Evolutionary conservation across 2,329 filamentous ascomycete species (phyloP).

Genomic region (Emmonsiellopsis sp.): DNA sequence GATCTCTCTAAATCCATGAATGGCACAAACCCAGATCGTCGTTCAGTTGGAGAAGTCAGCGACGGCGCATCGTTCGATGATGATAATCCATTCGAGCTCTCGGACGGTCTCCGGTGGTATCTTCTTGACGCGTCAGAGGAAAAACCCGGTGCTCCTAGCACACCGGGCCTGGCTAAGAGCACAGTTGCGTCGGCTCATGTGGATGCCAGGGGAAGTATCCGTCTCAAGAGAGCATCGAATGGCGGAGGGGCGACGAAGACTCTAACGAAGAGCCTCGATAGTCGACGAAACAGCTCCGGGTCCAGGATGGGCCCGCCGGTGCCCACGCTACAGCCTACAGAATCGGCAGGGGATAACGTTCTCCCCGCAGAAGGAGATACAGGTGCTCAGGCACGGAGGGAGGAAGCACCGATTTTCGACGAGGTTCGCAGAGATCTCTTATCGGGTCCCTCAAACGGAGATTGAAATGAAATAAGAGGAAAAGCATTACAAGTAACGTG

Average conservation of each 20-base stretch:
- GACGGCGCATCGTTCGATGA: constrained; percentile 59
- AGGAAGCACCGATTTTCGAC: constrained; percentile 33
- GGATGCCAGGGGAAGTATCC: constrained; percentile 65
- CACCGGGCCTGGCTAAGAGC: constrained; percentile 80
- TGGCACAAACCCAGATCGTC: constrained; percentile 40
- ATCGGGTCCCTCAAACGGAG: constrained; percentile 27
- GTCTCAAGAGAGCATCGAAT: constrained; percentile 42
- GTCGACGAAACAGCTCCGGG: constrained; percentile 75
- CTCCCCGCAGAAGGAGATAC: constrained; percentile 27
- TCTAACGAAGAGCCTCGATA: constrained; percentile 80
- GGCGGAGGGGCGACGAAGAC: constrained; percentile 69
- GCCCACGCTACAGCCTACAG: constrained; percentile 22
- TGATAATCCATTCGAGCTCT: constrained; percentile 94
- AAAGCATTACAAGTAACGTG: background rate
- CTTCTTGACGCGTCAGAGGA: constrained; percentile 89
- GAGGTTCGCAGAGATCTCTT: constrained; percentile 41
- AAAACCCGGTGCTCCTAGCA: constrained; percentile 83
- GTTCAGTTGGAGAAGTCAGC: constrained; percentile 40
- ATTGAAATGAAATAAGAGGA: background rate
- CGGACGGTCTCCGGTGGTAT: constrained; percentile 92
- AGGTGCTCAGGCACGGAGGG: constrained; percentile 23
- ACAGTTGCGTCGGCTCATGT: constrained; percentile 83
- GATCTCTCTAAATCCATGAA: constrained; percentile 76
- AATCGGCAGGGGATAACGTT: constrained; percentile 27
- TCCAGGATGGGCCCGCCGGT: constrained; percentile 59